Percentiles rank a stretch among this genome's conserved stretches.
phyloP scores from a whole-genome alignment of 148 eudicot species.

The Gaultheria prostrata region DNA sequence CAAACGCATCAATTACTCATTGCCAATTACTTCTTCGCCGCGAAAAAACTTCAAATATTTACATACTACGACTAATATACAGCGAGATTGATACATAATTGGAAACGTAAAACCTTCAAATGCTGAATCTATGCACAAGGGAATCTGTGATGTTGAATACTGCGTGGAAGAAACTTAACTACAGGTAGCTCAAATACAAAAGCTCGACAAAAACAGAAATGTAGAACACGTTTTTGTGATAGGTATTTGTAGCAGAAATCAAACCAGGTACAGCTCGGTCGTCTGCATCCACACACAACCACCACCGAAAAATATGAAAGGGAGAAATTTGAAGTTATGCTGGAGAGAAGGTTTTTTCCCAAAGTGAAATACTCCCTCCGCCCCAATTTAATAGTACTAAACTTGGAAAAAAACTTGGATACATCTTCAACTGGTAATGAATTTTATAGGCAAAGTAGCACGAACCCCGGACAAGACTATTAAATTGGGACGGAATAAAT shows the following conservation, averaged over 20 bases:
- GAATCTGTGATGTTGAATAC: not conserved
- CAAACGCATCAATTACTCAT: not conserved
- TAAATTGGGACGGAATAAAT: no score
- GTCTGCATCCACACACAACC: constrained; percentile 10
- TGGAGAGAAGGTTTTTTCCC: no score
- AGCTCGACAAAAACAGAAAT: not conserved
- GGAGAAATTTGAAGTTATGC: no score
- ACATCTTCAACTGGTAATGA: no score
- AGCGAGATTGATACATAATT: not conserved
- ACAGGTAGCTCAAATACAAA: not conserved
- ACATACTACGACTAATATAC: not conserved
- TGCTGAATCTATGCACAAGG: not conserved
- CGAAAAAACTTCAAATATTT: not conserved
- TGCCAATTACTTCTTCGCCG: not conserved
- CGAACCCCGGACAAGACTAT: no score
- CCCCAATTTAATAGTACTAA: no score
- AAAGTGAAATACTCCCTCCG: no score
- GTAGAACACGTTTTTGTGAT: not conserved
- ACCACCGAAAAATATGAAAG: not conserved
- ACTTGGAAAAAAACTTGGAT: no score
- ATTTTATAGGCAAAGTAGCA: no score
- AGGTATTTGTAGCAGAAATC: constrained; percentile 8
- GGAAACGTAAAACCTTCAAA: not conserved
- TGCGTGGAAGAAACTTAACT: not conserved
- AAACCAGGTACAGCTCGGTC: constrained; percentile 5